Evolutionary conservation across 257 asterid species (phyloP).

Genomic region (Nicotiana undulata): DNA sequence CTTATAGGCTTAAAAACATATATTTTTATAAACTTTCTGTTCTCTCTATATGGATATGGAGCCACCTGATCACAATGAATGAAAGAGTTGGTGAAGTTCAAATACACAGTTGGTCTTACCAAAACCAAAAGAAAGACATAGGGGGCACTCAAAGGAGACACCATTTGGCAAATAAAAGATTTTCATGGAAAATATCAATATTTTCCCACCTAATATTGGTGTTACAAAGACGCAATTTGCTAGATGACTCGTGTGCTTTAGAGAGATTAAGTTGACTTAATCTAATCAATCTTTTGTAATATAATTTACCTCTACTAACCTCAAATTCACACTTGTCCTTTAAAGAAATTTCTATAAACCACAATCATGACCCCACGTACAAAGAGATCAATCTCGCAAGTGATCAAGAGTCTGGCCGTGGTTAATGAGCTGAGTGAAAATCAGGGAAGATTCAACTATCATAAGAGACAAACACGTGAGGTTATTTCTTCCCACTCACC

Average conservation of each 20-base stretch:
- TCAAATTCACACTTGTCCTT: not conserved
- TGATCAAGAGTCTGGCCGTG: too few relatives aligned
- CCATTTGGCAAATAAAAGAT: not conserved
- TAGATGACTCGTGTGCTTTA: not conserved
- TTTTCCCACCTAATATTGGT: not conserved
- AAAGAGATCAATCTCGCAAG: too few relatives aligned
- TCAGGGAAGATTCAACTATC: too few relatives aligned
- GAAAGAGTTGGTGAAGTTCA: not conserved
- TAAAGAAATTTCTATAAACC: not conserved
- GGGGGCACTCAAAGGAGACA: not conserved
- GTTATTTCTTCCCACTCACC: too few relatives aligned
- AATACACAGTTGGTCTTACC: not conserved
- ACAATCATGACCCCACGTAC: not conserved
- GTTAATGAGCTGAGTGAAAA: too few relatives aligned
- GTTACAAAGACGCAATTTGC: not conserved
- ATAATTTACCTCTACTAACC: not conserved
- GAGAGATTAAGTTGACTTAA: not conserved
- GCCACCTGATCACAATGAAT: slow-evolving; percentile 2
- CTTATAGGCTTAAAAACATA: not conserved
- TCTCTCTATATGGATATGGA: not conserved
- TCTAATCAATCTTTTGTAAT: not conserved
- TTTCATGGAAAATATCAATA: not conserved
- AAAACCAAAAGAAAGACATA: not conserved
- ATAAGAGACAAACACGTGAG: too few relatives aligned
- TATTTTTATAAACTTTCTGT: not conserved